Percentiles rank a stretch among this genome's conserved stretches.
phyloP scores from a whole-genome alignment of 2,329 filamentous ascomycete species.

The Aspergillus oerlinghausenensis region DNA sequence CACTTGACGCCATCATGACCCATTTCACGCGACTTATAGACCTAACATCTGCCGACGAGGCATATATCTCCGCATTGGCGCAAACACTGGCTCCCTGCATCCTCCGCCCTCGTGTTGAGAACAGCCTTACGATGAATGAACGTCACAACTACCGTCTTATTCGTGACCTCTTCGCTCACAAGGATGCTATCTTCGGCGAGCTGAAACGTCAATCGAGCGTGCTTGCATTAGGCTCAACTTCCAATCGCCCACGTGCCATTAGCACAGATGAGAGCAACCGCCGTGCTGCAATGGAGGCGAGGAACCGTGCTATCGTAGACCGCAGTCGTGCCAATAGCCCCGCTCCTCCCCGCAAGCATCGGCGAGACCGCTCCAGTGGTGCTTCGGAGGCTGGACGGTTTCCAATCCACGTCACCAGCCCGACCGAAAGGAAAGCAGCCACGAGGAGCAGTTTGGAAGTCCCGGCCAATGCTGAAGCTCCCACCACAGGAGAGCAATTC shows the following conservation, averaged over 20 bases:
- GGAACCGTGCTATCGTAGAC: constrained; percentile 70
- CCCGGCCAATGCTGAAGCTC: constrained; percentile 55
- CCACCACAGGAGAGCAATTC: constrained; percentile 34
- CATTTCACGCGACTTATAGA: constrained; percentile 97
- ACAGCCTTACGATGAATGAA: constrained; percentile 89
- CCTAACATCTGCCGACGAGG: constrained; percentile 89
- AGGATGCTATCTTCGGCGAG: constrained; percentile 91
- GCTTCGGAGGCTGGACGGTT: constrained; percentile 74
- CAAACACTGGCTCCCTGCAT: constrained; percentile 76
- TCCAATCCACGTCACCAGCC: constrained; percentile 68
- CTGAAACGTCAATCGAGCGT: constrained; percentile 67
- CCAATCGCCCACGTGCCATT: constrained; percentile 71
- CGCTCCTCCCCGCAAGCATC: constrained; percentile 51
- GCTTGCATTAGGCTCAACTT: constrained; percentile 46
- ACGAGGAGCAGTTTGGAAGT: constrained; percentile 74
- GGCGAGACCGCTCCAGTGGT: constrained; percentile 72
- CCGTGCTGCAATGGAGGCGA: constrained; percentile 88
- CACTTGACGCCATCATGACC: constrained; percentile 96
- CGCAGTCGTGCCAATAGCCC: constrained; percentile 73
- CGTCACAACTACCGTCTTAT: constrained; percentile 87
- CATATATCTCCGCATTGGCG: constrained; percentile 71
- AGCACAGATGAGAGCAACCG: constrained; percentile 95
- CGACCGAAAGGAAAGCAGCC: constrained; percentile 47
- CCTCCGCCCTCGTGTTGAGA: constrained; percentile 80
- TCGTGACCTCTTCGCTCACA: constrained; percentile 87